These are phyloP conservation scores for Pichia ethanolica DNA, from an alignment of 805 yeast species.

Conservation along the genomic window DNA sequence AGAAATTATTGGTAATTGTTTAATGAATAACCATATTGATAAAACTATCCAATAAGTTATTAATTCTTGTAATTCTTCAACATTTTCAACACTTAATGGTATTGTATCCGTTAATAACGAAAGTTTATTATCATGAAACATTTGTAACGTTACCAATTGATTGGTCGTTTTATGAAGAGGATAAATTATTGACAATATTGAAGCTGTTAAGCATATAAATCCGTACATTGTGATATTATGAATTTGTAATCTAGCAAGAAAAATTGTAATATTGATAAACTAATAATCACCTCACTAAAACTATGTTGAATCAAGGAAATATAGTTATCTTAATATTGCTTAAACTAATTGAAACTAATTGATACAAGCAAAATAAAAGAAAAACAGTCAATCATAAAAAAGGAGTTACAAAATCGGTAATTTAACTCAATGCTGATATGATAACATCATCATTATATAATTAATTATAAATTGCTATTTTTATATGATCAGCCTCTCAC, in stretches of 20 bases:
- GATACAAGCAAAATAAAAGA: too few species aligned
- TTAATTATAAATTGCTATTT: too few species aligned
- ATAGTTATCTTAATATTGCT: too few species aligned
- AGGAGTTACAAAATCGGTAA: too few species aligned
- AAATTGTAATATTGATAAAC: too few species aligned
- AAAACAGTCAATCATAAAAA: too few species aligned
- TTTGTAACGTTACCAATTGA: conserved; percentile 4
- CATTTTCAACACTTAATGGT: background rate
- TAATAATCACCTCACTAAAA: too few species aligned
- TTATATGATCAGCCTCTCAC: too few species aligned
- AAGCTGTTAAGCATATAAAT: background rate
- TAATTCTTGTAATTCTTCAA: conserved; percentile 31
- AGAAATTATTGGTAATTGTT: conserved; percentile 20
- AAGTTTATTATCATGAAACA: background rate
- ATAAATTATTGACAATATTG: conserved; percentile 32
- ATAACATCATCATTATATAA: too few species aligned
- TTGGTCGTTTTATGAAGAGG: conserved; percentile 31
- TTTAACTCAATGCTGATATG: too few species aligned
- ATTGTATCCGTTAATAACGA: conserved; percentile 6
- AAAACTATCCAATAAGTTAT: conserved; percentile 62
- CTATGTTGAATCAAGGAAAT: too few species aligned
- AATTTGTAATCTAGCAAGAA: background rate
- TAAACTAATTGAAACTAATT: too few species aligned
- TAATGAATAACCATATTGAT: conserved; percentile 26
- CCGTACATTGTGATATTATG: conserved; percentile 3